phyloP scores from a whole-genome alignment of 1,284 basidiomycete genomes.

The Hemileia vastatrix region DNA sequence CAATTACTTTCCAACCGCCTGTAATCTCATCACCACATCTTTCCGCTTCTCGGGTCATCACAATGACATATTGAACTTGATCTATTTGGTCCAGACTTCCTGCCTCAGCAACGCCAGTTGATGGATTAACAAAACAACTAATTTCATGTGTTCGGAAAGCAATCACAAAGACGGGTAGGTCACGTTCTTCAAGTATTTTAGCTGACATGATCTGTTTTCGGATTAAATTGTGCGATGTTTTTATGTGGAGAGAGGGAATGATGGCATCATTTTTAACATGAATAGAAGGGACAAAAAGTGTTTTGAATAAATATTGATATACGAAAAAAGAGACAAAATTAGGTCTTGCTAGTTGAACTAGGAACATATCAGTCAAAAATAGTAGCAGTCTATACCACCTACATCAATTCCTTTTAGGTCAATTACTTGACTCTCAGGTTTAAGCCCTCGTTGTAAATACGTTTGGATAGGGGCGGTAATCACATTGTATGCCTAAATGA shows the following conservation, averaged over 20 bases:
- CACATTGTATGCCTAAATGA: conserved; percentile 75
- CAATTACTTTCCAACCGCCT: conserved; percentile 95
- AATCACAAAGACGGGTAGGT: conserved; percentile 82
- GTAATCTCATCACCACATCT: conserved; percentile 63
- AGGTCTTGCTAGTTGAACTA: background rate
- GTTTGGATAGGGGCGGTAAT: conserved; percentile 96
- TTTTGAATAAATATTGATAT: background rate
- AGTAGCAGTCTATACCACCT: conserved; percentile 37
- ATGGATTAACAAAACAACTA: conserved; percentile 77
- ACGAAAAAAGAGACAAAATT: background rate
- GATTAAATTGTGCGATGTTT: conserved; percentile 9
- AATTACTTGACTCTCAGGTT: conserved; percentile 80
- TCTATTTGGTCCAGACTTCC: conserved; percentile 84
- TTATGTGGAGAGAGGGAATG: background rate
- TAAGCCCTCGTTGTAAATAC: conserved; percentile 76
- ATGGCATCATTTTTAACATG: background rate
- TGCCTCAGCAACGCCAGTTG: conserved; percentile 71
- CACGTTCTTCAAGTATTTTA: conserved; percentile 74
- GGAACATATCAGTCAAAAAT: conserved; percentile 15
- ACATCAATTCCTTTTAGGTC: conserved; percentile 93
- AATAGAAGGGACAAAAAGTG: background rate
- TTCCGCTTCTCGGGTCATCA: conserved; percentile 68
- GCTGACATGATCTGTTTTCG: conserved; percentile 57
- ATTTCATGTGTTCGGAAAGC: conserved; percentile 91
- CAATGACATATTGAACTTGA: conserved; percentile 84